Evolutionary conservation across 1,139 yeast species (phyloP).

Genomic region (Yamadazyma sp.): DNA sequence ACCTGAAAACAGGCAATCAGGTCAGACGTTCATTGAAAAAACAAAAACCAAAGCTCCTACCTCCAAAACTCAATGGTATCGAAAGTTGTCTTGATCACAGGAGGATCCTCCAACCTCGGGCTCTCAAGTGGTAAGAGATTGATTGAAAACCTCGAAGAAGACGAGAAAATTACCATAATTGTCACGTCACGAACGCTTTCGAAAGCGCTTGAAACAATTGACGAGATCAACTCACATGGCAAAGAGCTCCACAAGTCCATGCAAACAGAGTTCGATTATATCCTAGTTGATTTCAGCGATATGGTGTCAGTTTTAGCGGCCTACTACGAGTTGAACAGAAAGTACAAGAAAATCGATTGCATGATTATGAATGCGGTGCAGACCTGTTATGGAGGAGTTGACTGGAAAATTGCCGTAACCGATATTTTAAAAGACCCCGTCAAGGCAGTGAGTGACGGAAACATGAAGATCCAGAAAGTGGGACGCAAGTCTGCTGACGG

Average conservation of each 20-base stretch:
- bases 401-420: slow-evolving; percentile 74
- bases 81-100: slow-evolving; percentile 45
- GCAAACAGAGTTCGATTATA: slow-evolving; percentile 77
- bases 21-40: too few relatives aligned
- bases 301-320: slow-evolving; percentile 85
- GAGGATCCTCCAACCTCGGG: slow-evolving; percentile 72
- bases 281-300: slow-evolving; percentile 83
- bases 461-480: slow-evolving; percentile 74
- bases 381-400: slow-evolving; percentile 82
- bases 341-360: slow-evolving; percentile 69
- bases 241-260: slow-evolving; percentile 42
- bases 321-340: slow-evolving; percentile 62
- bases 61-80: neutral
- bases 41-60: too few relatives aligned
- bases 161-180: slow-evolving; percentile 65
- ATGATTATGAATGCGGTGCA: slow-evolving; percentile 88
- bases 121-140: slow-evolving; percentile 79
- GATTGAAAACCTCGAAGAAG: slow-evolving; percentile 47
- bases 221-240: slow-evolving; percentile 54
- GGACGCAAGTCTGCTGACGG: slow-evolving; percentile 75
- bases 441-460: slow-evolving; percentile 80
- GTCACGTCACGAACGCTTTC: slow-evolving; percentile 90
- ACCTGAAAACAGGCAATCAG: too few relatives aligned
- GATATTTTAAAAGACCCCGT: slow-evolving; percentile 68
- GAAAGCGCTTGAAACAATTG: slow-evolving; percentile 75